Evolutionary conservation across 1,284 basidiomycete genomes (phyloP).

Genomic region (Inonotus hispidus): DNA sequence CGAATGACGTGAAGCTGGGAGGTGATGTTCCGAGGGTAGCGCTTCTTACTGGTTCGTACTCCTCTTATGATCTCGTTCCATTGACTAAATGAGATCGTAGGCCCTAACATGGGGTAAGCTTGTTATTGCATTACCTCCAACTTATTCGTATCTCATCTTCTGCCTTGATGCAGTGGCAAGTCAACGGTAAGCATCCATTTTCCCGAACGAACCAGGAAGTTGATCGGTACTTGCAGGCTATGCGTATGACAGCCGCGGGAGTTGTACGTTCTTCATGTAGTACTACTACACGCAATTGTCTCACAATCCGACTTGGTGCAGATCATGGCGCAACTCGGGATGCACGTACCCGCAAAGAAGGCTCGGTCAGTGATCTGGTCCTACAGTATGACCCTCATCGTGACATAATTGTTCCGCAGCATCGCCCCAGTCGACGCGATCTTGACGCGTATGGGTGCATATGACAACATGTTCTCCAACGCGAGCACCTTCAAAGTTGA

Average conservation of each 20-base stretch:
- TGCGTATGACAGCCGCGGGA: constrained; percentile 96
- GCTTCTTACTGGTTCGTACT: constrained; percentile 73
- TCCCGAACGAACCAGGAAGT: neutral
- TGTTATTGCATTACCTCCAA: constrained; percentile 2
- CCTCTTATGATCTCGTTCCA: constrained; percentile 1
- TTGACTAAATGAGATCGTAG: constrained; percentile 30
- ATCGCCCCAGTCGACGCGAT: constrained; percentile 91
- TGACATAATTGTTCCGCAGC: constrained; percentile 31
- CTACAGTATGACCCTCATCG: neutral
- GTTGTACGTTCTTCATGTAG: constrained; percentile 44
- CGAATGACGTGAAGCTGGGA: constrained; percentile 90
- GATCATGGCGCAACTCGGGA: constrained; percentile 98
- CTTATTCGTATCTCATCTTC: neutral
- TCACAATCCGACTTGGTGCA: constrained; percentile 25
- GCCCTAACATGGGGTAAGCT: constrained; percentile 86
- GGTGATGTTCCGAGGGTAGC: constrained; percentile 74
- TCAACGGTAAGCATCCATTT: constrained; percentile 57
- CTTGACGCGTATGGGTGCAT: constrained; percentile 97
- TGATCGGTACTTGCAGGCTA: constrained; percentile 41
- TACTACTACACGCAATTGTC: neutral
- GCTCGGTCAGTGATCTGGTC: constrained; percentile 52
- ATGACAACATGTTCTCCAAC: constrained; percentile 95
- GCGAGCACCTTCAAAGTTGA: constrained; percentile 97
- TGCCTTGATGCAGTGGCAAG: constrained; percentile 58
- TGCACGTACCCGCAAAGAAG: constrained; percentile 85